phyloP scores from a whole-genome alignment of 2,329 filamentous ascomycete species.

The Fusarium sp. region DNA sequence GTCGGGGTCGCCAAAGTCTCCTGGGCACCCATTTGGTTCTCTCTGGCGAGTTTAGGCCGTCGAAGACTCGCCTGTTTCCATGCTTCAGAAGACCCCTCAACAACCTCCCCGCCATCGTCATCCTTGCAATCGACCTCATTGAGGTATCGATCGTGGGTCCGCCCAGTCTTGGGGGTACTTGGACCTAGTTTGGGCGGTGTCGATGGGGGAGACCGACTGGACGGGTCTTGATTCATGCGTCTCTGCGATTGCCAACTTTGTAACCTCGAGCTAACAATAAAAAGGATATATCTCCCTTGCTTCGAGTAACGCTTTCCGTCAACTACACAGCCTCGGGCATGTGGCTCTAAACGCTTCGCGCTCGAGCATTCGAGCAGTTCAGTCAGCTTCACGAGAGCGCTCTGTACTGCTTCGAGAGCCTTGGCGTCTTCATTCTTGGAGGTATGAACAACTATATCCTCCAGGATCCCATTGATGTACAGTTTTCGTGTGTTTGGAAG shows the following conservation, averaged over 20 bases:
- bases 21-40: background rate
- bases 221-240: background rate
- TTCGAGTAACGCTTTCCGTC: background rate
- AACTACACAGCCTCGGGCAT: background rate
- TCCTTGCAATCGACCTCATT: too few species aligned
- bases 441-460: background rate
- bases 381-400: background rate
- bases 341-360: background rate
- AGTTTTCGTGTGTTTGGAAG: background rate
- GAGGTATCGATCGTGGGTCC: background rate
- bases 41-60: slow-evolving; percentile 12
- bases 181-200: background rate
- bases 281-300: background rate
- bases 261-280: background rate
- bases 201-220: background rate
- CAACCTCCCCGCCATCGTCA: background rate
- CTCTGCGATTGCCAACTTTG: background rate
- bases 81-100: background rate
- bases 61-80: background rate
- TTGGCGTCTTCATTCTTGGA: background rate
- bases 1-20: slow-evolving; percentile 9
- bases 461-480: background rate
- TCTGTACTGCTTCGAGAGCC: background rate
- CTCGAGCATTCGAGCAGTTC: background rate
- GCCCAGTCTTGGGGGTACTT: background rate